Evolutionary conservation across 139 green algal genomes (phyloP).

Genomic region (Coelastrella sp.): DNA sequence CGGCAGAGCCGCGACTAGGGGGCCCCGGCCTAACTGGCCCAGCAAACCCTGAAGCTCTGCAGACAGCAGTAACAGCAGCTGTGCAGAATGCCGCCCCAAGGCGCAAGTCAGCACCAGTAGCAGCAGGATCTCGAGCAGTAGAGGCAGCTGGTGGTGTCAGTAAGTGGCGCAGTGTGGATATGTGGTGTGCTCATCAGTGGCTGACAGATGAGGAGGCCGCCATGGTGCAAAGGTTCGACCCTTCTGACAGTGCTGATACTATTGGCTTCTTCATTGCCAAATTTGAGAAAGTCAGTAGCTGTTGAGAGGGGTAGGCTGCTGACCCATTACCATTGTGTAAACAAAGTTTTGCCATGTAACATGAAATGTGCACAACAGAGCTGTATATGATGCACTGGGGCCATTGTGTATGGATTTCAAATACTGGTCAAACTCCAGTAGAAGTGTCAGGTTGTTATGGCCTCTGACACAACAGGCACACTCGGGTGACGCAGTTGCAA

Average conservation of each 20-base stretch:
- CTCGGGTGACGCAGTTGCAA: too few relatives aligned
- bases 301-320: background rate
- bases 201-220: constrained; percentile 71
- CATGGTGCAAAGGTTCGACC: constrained; percentile 92
- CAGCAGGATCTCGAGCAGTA: background rate
- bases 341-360: too few relatives aligned
- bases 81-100: too few relatives aligned
- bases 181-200: constrained; percentile 57
- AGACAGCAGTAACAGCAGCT: background rate
- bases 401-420: too few relatives aligned
- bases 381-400: too few relatives aligned
- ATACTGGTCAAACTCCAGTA: too few relatives aligned
- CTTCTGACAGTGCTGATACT: constrained; percentile 68
- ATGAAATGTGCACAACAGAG: background rate
- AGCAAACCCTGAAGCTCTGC: constrained; percentile 6
- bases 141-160: background rate
- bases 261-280: constrained; percentile 94
- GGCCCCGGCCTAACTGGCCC: constrained; percentile 66
- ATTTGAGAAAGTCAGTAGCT: constrained; percentile 71
- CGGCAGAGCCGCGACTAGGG: constrained; percentile 68
- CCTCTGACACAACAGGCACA: too few relatives aligned
- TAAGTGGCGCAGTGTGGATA: background rate
- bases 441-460: too few relatives aligned
- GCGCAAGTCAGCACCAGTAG: background rate
- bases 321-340: too few relatives aligned